Evolutionary conservation across 495 filamentous ascomycete genomes (phyloP), one percentile per base, ranked within the genome.

Genomic region (Evernia prunastri): DNA sequence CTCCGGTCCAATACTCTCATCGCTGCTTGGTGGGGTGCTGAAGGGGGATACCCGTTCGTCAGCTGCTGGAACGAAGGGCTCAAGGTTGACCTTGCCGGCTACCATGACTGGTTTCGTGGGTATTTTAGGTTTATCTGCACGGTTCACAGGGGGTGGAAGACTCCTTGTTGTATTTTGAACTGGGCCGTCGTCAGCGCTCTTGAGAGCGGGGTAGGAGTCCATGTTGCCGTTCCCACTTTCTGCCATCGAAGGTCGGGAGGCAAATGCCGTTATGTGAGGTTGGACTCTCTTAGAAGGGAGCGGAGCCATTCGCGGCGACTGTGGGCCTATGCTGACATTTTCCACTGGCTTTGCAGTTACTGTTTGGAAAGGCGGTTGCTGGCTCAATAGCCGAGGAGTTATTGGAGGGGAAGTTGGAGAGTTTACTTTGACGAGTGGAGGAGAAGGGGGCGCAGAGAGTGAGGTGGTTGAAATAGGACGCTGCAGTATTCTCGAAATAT

Each of bases 1-100:
- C 58, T 71, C 74, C 13, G 70, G 35, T 61, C 79, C 79, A 9
- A 79, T 73, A 58, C 83, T 89, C 59, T 84, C 87, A 18, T 85
- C 84, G 67, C 87, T 95, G 61, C 85, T 87, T 18, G 93, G 92
- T 15, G 92, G 93, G 37, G 92, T 96, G 73, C 80, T 92, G 70
- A 98, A 97, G 0, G 94, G 93, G 9, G 94, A 97, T 1, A 88
- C 77, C 40, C 77, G 76, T n/a, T 83, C 81, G 15, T 81, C 81
- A 70, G 49, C 11, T 42, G 37, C 45, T 23, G 68, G 29, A 33
- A 56, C 15, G 15, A 58, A 4, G 12, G 66, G 61, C 45, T 64
- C 56, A 56, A 68, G 51, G 10, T 29, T 63, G 17, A 53, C 25
- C 36, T 59, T 63, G 25, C 35, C 40, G 47, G 29, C 54, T 11